Evolutionary conservation across 2,329 filamentous ascomycete genomes (phyloP), one percentile per base, ranked within the genome.

Genomic region (Fusarium veterinarium): DNA sequence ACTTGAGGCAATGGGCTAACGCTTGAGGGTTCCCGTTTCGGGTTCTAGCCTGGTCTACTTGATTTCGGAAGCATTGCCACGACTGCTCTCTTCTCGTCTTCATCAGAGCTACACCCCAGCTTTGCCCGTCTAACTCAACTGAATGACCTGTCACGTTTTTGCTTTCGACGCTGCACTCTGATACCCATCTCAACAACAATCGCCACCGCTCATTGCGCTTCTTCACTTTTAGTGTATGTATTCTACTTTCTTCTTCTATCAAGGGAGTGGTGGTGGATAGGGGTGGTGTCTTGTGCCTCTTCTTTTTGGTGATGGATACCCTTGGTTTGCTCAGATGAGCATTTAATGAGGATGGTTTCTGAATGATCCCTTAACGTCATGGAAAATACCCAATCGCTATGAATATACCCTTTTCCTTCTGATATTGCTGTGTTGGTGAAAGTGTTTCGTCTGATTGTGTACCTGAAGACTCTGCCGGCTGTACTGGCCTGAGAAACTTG

Each of bases 1-100:
- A 53, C 35, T 64, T 57, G 72, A 58, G 64, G 68, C 67, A 70
- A 75, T 57, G 46, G 59, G 79, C 79, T 81, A 75, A 81, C 79
- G 76, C 70, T 77, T 75, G 74, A 69, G 71, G 69, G 52, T 75
- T 74, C 73, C 70, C 64, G 70, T 71, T 41, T 67, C 61, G 74
- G 74, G 73, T 67, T 73, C 55, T 80, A 81, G 80, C 72, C 69
- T 81, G 80, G 80, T 81, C 79, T 71, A 81, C 78, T 78, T 81
- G 80, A 81, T 80, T 70, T 78, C 75, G 70, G 74, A 67, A 71
- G 69, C 69, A 61, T 46, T 51, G 44, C 52, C 64, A 49, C 42
- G 17, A 23, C 38, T 66, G 56, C 61, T 67, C 63, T 66, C 62
- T 35, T 60, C 60, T 75, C 72, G 73, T 75, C 64, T 69, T 76